Evolutionary conservation across 805 yeast genomes (phyloP).

Genomic region (Crinitomyces ghanaensis): DNA sequence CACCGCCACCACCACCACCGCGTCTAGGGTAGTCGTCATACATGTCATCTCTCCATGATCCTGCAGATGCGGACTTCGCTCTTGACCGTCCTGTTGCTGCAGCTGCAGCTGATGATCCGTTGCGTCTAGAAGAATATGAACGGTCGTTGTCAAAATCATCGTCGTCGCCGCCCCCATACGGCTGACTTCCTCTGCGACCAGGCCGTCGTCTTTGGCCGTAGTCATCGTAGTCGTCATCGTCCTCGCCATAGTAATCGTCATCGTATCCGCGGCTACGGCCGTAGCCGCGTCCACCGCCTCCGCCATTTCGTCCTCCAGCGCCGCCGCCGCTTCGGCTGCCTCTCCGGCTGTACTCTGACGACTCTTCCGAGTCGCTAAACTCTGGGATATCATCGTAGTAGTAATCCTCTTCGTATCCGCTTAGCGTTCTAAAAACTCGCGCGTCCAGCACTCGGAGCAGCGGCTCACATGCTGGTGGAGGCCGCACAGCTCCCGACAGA

Average conservation of each 20-base stretch:
- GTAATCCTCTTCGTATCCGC: conserved; percentile 41
- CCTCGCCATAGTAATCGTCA: conserved; percentile 11
- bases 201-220: conserved; percentile 17
- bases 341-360: too few relatives aligned
- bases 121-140: not conserved
- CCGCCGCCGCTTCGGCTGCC: conserved; percentile 9
- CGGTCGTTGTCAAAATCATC: conserved; percentile 1
- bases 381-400: conserved; percentile 70
- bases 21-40: conserved; percentile 37
- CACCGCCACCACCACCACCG: conserved; percentile 16
- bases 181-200: conserved; percentile 14
- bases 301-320: conserved; percentile 11
- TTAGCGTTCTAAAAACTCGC: conserved; percentile 48
- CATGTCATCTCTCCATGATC: conserved; percentile 83
- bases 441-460: conserved; percentile 78
- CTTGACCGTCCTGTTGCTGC: conserved; percentile 9
- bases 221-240: conserved; percentile 15
- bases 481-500: conserved; percentile 75
- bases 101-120: conserved; percentile 10
- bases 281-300: conserved; percentile 18
- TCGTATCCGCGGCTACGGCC: conserved; percentile 6
- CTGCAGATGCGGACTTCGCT: conserved; percentile 12
- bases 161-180: conserved; percentile 5
- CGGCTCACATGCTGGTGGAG: conserved; percentile 86
- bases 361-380: conserved; percentile 51